Evolutionary conservation across 2,329 filamentous ascomycete genomes (phyloP).

Genomic region (Curvularia hawaiiensis): DNA sequence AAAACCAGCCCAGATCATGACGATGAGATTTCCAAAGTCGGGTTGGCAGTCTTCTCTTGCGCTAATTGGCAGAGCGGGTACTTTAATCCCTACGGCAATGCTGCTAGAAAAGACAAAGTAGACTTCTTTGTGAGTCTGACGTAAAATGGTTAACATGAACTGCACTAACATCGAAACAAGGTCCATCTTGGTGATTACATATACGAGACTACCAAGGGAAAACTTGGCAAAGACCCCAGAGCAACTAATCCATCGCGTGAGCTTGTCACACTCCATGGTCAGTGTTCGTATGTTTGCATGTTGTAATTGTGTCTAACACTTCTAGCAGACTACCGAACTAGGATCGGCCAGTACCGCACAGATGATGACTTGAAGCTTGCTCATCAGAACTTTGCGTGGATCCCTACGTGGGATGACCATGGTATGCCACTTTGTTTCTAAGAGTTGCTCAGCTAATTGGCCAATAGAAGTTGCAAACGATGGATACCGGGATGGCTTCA

Average conservation of each 20-base stretch:
- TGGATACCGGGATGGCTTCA: constrained; percentile 48
- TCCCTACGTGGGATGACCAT: constrained; percentile 53
- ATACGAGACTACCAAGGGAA: constrained; percentile 46
- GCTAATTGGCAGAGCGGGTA: constrained; percentile 57
- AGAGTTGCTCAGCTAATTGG: neutral
- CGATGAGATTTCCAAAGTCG: constrained; percentile 62
- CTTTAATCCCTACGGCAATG: constrained; percentile 55
- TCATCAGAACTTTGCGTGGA: constrained; percentile 51
- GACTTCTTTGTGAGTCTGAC: constrained; percentile 59
- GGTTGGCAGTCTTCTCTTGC: constrained; percentile 73
- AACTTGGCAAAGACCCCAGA: constrained; percentile 28
- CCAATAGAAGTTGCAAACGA: constrained; percentile 50
- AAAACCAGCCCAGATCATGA: constrained; percentile 68
- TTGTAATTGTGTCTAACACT: neutral
- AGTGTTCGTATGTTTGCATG: neutral
- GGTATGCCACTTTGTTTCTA: neutral
- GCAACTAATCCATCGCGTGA: constrained; percentile 41
- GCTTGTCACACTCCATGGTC: constrained; percentile 48
- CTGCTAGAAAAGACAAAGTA: constrained; percentile 52
- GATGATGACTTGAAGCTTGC: constrained; percentile 49
- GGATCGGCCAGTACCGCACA: constrained; percentile 48
- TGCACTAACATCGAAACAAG: constrained; percentile 30
- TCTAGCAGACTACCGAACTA: constrained; percentile 47
- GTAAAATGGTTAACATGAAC: neutral
- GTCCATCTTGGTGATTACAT: constrained; percentile 53